Evolutionary conservation across 164 flowering plant genomes (phyloP).

Genomic region (Nymphaea thermarum): DNA sequence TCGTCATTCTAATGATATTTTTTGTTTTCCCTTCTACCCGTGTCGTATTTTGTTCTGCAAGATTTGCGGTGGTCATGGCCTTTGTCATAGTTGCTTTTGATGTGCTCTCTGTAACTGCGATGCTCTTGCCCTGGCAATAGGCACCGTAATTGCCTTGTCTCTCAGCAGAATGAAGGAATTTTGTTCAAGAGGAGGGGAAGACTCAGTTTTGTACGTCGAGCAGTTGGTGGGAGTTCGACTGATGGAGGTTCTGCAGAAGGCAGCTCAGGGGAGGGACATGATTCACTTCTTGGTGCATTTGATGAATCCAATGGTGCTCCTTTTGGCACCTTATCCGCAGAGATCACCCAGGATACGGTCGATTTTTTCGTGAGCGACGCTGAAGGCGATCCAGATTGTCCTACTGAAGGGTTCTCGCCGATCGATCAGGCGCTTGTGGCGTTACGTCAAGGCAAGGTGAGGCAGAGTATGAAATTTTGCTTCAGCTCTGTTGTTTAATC

Average conservation of each 20-base stretch:
- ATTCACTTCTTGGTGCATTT: slow-evolving; percentile 21
- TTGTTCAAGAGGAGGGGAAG: slow-evolving; percentile 11
- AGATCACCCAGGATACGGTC: slow-evolving; percentile 52
- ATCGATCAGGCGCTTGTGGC: slow-evolving; percentile 60
- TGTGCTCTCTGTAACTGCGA: not conserved
- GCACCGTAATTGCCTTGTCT: slow-evolving; percentile 9
- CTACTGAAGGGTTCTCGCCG: slow-evolving; percentile 62
- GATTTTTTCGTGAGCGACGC: slow-evolving; percentile 93
- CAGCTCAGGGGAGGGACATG: slow-evolving; percentile 26
- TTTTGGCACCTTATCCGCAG: slow-evolving; percentile 55
- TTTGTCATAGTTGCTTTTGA: not conserved
- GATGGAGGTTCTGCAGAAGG: slow-evolving; percentile 20
- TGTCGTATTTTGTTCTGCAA: not conserved
- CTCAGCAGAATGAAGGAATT: slow-evolving; percentile 6
- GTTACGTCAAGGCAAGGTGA: slow-evolving; percentile 61
- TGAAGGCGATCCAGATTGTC: slow-evolving; percentile 89
- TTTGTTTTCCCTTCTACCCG: not conserved
- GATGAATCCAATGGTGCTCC: slow-evolving; percentile 20
- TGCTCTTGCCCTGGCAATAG: slow-evolving; percentile 13
- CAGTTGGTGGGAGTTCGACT: slow-evolving; percentile 19
- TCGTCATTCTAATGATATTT: not conserved
- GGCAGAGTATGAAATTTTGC: no score
- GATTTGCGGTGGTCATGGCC: not conserved
- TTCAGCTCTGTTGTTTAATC: no score
- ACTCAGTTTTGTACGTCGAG: slow-evolving; percentile 17